Base-by-base conservation (phyloP, 495 filamentous ascomycete species). In the Aspergillus diversus region DNA sequence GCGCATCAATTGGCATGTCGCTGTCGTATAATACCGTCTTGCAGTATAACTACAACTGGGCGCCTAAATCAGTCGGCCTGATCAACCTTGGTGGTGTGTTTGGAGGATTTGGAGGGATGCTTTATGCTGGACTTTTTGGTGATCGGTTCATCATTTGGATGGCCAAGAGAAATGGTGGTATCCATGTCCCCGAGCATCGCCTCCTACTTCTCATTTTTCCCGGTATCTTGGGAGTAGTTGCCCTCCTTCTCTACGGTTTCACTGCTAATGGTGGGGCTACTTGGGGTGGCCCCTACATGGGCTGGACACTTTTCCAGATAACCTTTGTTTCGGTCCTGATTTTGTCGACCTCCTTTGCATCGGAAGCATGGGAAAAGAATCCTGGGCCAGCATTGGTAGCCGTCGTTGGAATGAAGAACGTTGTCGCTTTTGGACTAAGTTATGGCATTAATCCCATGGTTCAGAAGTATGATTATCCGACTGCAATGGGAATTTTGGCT, bases 291-390 rank as follows among this genome's bases (percentile, higher is more conserved):
- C 76, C 73, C 9, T 75, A 69, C 57, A 75, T 79, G 74, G 74
- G 73, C 34, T 79, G 75, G 75, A 73, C 73, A 1, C 59, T 79
- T 15, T 43, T 71, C 46, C 71, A 79, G 46, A 46, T 77, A 0
- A 55, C 64, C 0, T 79, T 78, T 50, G 73, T 78, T 13, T 74
- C 71, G 4, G 69, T 77, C 12, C 64, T 79, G 7, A 78, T 79
- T 42, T 59, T 69, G 15, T 65, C 72, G 0, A 76, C 76, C 12
- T 69, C 71, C 3, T 79, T 78, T 39, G 74, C 77, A 0, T 64
- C 77, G 4, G 77, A 78, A 57, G 74, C 70, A 1, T 76, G 70
- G 69, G 73, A 76, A 39, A 73, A 74, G 61, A 75, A 78, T 60
- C 77, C 77, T 5, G 75, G 75, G 4, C 73, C 75, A 3, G 77